Conservation (phyloP, 768 basidiomycete genomes). For the Pisolithus marmoratus region DNA sequence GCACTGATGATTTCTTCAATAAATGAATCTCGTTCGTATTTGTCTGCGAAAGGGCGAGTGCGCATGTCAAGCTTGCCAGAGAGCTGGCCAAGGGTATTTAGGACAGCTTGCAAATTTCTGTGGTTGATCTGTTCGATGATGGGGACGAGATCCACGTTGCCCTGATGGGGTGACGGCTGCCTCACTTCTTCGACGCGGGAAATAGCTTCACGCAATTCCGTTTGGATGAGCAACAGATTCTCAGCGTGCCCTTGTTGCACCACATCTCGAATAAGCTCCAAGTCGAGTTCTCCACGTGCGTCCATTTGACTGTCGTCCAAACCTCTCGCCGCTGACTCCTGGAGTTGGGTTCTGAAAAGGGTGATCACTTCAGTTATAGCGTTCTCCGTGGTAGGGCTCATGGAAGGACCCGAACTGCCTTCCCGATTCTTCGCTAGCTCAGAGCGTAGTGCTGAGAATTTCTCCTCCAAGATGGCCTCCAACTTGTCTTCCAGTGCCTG, state of each 20-base stretch:
- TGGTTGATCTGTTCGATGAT: constrained; percentile 55
- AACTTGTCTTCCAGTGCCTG: constrained; percentile 59
- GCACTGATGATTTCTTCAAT: constrained; percentile 54
- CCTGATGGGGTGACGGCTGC: constrained; percentile 7
- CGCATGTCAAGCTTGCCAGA: constrained; percentile 23
- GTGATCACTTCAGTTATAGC: constrained; percentile 63
- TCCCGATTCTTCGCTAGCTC: constrained; percentile 29
- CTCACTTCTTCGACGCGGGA: constrained; percentile 35
- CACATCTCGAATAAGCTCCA: constrained; percentile 66
- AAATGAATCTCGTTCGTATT: constrained; percentile 50
- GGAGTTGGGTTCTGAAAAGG: constrained; percentile 62
- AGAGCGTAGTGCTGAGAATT: constrained; percentile 46
- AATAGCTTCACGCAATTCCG: constrained; percentile 50
- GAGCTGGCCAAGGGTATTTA: constrained; percentile 51
- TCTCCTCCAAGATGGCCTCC: constrained; percentile 63
- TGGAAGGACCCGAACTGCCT: constrained; percentile 20
- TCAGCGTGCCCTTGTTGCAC: constrained; percentile 65
- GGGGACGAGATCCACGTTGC: constrained; percentile 31
- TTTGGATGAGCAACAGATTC: constrained; percentile 49
- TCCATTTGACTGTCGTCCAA: constrained; percentile 62
- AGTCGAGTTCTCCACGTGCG: constrained; percentile 72
- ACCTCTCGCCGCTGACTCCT: constrained; percentile 52
- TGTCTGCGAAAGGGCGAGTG: constrained; percentile 32
- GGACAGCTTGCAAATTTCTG: constrained; percentile 53
- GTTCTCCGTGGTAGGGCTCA: constrained; percentile 48